Evolutionary conservation across 306 rosid genomes (phyloP).

Genomic region (Vachellia collinsii): DNA sequence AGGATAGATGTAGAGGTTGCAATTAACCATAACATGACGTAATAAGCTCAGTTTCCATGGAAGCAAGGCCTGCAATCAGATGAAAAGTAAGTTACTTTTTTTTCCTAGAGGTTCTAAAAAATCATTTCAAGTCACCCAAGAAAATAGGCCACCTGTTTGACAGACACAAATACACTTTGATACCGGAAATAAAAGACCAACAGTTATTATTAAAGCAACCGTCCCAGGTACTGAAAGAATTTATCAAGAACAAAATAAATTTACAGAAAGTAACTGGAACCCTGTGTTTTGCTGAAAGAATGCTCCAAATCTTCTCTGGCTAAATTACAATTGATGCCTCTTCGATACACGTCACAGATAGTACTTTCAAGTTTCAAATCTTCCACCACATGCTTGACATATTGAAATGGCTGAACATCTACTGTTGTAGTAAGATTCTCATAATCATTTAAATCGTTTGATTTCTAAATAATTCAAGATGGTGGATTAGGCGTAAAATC

Average conservation of each 20-base stretch:
- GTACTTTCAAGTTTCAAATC: too few relatives aligned
- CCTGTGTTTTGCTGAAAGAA: background rate
- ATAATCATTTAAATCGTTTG: too few relatives aligned
- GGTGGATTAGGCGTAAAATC: too few relatives aligned
- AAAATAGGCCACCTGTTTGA: background rate
- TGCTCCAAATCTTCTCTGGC: background rate
- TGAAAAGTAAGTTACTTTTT: constrained; percentile 1
- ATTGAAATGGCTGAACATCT: background rate
- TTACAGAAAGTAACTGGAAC: background rate
- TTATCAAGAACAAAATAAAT: background rate
- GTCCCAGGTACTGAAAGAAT: too few relatives aligned
- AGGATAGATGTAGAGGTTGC: constrained; percentile 30
- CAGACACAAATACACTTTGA: background rate
- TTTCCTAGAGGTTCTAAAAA: background rate
- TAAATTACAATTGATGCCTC: background rate
- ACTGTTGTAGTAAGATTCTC: too few relatives aligned
- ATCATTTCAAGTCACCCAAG: background rate
- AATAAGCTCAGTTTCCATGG: constrained; percentile 27
- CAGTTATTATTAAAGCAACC: too few relatives aligned
- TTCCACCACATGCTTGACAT: background rate
- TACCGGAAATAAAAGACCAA: background rate
- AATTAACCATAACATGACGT: constrained; percentile 33
- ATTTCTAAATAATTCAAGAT: too few relatives aligned
- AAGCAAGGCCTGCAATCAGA: constrained; percentile 41
- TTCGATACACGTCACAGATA: background rate